phyloP scores from a whole-genome alignment of 2,329 filamentous ascomycete species.

The Monosporascus sp. region DNA sequence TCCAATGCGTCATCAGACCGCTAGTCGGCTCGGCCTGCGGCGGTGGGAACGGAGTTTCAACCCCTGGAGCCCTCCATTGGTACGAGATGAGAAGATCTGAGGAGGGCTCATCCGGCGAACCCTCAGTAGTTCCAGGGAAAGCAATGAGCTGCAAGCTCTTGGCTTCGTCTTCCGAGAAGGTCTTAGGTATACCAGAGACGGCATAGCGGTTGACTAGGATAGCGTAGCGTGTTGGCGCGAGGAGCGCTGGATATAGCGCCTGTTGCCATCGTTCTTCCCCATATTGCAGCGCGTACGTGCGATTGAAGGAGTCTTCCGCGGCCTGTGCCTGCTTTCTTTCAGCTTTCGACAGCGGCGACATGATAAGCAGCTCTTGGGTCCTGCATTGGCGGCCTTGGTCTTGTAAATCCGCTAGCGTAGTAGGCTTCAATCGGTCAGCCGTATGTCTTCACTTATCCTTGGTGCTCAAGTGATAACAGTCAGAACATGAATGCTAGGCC shows the following conservation, averaged over 20 bases:
- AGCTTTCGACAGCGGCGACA: conserved; percentile 22
- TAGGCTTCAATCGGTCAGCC: no score
- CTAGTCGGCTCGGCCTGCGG: conserved; percentile 13
- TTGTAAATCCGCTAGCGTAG: no score
- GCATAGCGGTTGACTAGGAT: conserved; percentile 21
- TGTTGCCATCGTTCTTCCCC: conserved; percentile 21
- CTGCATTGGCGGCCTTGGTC: no score
- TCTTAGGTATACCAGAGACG: conserved; percentile 5
- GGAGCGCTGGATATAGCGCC: conserved; percentile 20
- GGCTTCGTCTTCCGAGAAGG: conserved; percentile 10
- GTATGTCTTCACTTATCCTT: no score
- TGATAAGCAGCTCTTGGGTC: background rate
- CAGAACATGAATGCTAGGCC: no score
- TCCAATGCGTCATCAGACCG: conserved; percentile 23
- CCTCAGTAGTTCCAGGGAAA: conserved; percentile 5
- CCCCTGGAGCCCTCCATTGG: conserved; percentile 10
- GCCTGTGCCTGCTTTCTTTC: conserved; percentile 20
- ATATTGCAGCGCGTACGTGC: conserved; percentile 17
- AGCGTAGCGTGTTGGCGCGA: conserved; percentile 21
- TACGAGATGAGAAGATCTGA: conserved; percentile 9
- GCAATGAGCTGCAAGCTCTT: conserved; percentile 9
- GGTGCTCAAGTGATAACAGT: no score
- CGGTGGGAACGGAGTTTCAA: conserved; percentile 17
- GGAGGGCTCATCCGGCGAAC: background rate
- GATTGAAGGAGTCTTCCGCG: conserved; percentile 19